Base-by-base conservation (phyloP, 2,329 filamentous ascomycete species). In the Phyllosticta citrichinensis region DNA sequence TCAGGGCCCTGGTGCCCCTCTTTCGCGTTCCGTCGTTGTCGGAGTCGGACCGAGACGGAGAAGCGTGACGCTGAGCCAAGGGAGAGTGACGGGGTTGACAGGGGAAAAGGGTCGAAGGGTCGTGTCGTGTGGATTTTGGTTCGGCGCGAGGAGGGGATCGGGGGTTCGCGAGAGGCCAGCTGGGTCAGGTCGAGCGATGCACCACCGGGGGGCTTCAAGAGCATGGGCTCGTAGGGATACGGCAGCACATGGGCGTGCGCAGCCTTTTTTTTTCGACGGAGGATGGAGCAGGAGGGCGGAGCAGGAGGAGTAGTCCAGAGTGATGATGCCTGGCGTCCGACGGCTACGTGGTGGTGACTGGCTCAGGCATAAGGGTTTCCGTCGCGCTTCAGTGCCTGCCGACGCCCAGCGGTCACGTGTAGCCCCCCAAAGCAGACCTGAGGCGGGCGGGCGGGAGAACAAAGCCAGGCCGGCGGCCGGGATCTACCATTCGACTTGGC, bases 151-250 rank as follows among this genome's bases (percentile, higher is more conserved):
- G 52, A 60, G 52, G n/a, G 27, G 40, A 47, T 56, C 51, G 53
- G 53, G 54, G 40, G 59, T 53, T 61, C 53, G 22, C 22, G 55
- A 50, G 20, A 62, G 60, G 50, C 51, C 60, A 58, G 60, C 60
- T 55, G 55, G 60, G 60, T 24, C 60, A 50, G 60, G 60, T 24
- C 60, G 57, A 62, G 60, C 60, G 60, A 62, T 55, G 55, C 60
- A 62, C 60, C 60, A 53, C 60, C 60, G 60, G 60, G 27, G 55
- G 60, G 60, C 51, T 51, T 62, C 56, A 51, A 62, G 60, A 62
- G 60, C 60, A 62, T 62, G 60, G 60, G 60, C 60, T 62, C 60
- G 60, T 47, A 56, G 60, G 60, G 60, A 56, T 35, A 35, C 55
- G 50, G 60, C 60, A 62, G 55, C 55, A 22, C 60, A 62, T 58